phyloP scores from a whole-genome alignment of 2,329 filamentous ascomycete genomes.

The Pseudogymnoascus destructans region DNA sequence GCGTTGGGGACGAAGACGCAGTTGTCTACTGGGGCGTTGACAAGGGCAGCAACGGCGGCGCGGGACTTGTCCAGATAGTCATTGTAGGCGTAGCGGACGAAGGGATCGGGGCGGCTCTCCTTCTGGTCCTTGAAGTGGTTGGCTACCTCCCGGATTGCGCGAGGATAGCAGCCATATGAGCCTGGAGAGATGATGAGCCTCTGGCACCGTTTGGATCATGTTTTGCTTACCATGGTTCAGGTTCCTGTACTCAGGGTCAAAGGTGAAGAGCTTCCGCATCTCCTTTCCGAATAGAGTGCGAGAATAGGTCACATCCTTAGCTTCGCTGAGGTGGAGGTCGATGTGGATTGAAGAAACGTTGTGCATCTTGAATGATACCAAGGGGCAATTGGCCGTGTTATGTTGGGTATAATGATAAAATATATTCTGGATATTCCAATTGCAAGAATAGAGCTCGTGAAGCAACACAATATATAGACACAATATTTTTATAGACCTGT shows the following conservation, averaged over 20 bases:
- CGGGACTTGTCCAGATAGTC: conserved; percentile 51
- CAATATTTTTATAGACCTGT: not conserved
- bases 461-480: not conserved
- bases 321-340: conserved; percentile 10
- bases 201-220: not conserved
- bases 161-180: conserved; percentile 69
- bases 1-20: conserved; percentile 74
- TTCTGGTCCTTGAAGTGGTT: conserved; percentile 51
- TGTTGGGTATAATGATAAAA: not conserved
- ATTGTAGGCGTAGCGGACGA: conserved; percentile 58
- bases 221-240: conserved; percentile 26
- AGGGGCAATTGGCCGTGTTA: not conserved
- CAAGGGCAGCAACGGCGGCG: conserved; percentile 46
- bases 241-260: conserved; percentile 25
- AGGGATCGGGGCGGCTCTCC: conserved; percentile 61
- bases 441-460: not conserved
- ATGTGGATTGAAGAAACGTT: conserved; percentile 13
- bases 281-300: conserved; percentile 24
- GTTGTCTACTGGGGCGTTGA: conserved; percentile 52
- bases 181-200: conserved; percentile 29
- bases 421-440: not conserved
- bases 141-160: conserved; percentile 43
- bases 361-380: conserved; percentile 14
- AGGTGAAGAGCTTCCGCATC: conserved; percentile 26
- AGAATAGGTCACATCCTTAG: conserved; percentile 15